phyloP scores from a whole-genome alignment of 2,329 filamentous ascomycete species.

The Emergomyces pasteurianus region DNA sequence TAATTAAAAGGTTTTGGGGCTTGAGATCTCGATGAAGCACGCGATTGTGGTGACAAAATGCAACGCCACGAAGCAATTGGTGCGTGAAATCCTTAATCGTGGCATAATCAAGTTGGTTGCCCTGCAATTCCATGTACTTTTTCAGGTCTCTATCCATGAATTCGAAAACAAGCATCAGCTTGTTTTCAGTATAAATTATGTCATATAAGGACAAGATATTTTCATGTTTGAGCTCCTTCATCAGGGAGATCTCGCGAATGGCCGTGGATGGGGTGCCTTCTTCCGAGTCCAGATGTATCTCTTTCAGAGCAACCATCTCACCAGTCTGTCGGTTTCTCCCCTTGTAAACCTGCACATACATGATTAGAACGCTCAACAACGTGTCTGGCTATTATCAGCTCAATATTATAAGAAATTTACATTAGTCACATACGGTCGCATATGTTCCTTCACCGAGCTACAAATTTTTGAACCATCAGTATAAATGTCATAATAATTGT shows the following conservation, averaged over 20 bases:
- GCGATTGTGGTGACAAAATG: constrained; percentile 95
- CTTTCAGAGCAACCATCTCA: constrained; percentile 91
- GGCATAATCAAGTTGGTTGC: constrained; percentile 73
- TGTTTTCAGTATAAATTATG: constrained; percentile 99
- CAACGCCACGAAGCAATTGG: constrained; percentile 87
- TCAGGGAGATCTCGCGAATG: constrained; percentile 94
- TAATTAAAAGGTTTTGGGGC: constrained; percentile 92
- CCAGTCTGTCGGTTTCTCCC: constrained; percentile 94
- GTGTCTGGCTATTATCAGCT: background rate
- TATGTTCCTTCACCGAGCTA: constrained; percentile 93
- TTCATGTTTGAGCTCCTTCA: constrained; percentile 99
- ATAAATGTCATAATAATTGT: background rate
- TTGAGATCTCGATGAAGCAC: constrained; percentile 93
- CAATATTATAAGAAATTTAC: background rate
- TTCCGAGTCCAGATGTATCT: constrained; percentile 97
- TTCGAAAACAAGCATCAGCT: constrained; percentile 98
- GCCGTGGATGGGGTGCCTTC: constrained; percentile 95
- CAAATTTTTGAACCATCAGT: constrained; percentile 18
- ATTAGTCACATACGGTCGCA: constrained; percentile 60
- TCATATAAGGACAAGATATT: constrained; percentile 97
- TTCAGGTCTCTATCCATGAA: constrained; percentile 98
- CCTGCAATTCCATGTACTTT: constrained; percentile 93
- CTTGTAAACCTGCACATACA: constrained; percentile 70
- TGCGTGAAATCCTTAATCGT: constrained; percentile 99
- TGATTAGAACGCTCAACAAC: background rate